A percentile compares a stretch with the other conserved stretches of the same genome.
phyloP scores from a whole-genome alignment of 2,329 filamentous ascomycete species.

The Pyrenophora tritici-repentis region DNA sequence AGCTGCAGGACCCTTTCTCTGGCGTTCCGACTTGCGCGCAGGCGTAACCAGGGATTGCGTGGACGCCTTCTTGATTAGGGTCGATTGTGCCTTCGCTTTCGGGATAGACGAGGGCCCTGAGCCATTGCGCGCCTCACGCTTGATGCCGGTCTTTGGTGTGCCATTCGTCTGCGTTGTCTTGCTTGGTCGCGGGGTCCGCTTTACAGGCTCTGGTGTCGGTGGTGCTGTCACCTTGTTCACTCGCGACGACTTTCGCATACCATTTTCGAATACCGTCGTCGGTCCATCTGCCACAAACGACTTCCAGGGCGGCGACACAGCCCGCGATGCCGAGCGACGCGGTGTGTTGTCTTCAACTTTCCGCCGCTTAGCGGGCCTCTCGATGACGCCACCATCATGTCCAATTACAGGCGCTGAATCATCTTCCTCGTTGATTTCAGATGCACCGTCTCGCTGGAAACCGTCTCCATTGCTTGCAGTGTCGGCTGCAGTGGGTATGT shows the following conservation, averaged over 20 bases:
- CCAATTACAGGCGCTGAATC: slow-evolving; percentile 19
- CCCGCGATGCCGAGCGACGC: slow-evolving; percentile 49
- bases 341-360: slow-evolving; percentile 53
- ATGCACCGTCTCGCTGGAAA: slow-evolving; percentile 20
- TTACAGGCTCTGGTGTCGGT: slow-evolving; percentile 55
- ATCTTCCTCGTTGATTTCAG: slow-evolving; percentile 39
- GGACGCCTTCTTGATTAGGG: slow-evolving; percentile 29
- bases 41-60: slow-evolving; percentile 27
- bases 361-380: slow-evolving; percentile 64
- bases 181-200: slow-evolving; percentile 30
- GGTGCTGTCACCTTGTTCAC: slow-evolving; percentile 53
- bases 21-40: slow-evolving; percentile 43
- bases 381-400: slow-evolving; percentile 30
- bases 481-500: slow-evolving; percentile 24
- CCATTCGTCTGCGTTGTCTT: slow-evolving; percentile 40
- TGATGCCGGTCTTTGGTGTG: slow-evolving; percentile 25
- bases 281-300: slow-evolving; percentile 82
- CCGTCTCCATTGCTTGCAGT: slow-evolving; percentile 22
- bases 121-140: slow-evolving; percentile 30
- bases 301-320: slow-evolving; percentile 90
- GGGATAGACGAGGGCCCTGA: slow-evolving; percentile 17
- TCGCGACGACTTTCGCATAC: slow-evolving; percentile 65
- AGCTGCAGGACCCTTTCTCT: slow-evolving; percentile 29
- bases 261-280: slow-evolving; percentile 75
- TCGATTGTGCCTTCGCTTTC: slow-evolving; percentile 26